Evolutionary conservation across 768 basidiomycete genomes (phyloP), one percentile per base, ranked within the genome.

Genomic region (Auriculariales sp.): DNA sequence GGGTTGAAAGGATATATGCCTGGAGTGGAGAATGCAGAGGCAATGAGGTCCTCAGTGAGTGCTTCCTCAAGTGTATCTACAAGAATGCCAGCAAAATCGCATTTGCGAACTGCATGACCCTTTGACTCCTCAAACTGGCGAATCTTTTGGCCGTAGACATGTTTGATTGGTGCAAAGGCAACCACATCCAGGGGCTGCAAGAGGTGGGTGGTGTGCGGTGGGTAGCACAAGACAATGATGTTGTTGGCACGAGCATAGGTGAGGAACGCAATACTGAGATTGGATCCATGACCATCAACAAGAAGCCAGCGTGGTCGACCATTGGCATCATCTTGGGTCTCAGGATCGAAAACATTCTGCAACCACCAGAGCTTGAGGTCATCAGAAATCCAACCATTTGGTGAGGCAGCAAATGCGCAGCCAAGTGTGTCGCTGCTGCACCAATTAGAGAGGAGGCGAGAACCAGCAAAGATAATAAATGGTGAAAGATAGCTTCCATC

Each of bases 341-440:
- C 29, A 3, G 62, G 64, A 1, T 65, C 55, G 51, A 69, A 71
- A 35, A 64, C 64, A n/a, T 58, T 47, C 47, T 62, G 49, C 3
- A 70, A 46, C 68, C 65, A 70, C 28, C 56, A 39, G 1, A 47
- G 14, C 15, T 66, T 65, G 7, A 68, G 55, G 15, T 68, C 62
- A 6, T 66, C 52, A 51, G 68, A 65, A 11, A 64, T 70, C 70
- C 70, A 71, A 7, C 70, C 67, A 39, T 67, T 69, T 15, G 55
- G 59, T 3, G 67, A 67, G 28, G 51, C 29, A 2, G 59, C 62
- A 3, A 28, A 70, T 58, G 47, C 68, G 57, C 48, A 51, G 6
- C 46, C 31, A 14, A 51, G 29, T 1, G 24, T n/a, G 32, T 56
- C 53, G 34, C 46, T 33, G 3, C 34, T 17, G 15, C 27, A 34